Percentiles rank a stretch among this genome's conserved stretches.
phyloP scores from a whole-genome alignment of 768 basidiomycete genomes.

The Tylopilus subfusipes region DNA sequence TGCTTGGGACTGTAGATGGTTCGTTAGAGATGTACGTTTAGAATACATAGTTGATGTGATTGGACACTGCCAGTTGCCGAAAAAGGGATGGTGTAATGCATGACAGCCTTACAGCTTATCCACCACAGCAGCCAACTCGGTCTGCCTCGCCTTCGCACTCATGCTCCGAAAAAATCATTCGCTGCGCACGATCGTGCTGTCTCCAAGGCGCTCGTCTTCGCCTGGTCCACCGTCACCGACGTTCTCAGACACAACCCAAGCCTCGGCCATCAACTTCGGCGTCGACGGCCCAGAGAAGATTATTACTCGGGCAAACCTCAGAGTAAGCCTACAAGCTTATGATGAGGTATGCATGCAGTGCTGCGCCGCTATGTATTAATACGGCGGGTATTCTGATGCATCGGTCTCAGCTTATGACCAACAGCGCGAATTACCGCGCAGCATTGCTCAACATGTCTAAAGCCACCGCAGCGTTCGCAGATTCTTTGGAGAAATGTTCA shows the following conservation, averaged over 20 bases:
- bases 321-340: conserved; percentile 73
- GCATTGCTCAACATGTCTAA: conserved; percentile 79
- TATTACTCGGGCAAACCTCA: conserved; percentile 76
- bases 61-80: conserved; percentile 8
- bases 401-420: conserved; percentile 60
- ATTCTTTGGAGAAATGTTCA: conserved; percentile 81
- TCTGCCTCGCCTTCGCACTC: conserved; percentile 12
- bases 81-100: conserved; percentile 12
- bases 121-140: conserved; percentile 7
- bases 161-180: conserved; percentile 57
- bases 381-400: conserved; percentile 15
- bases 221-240: conserved; percentile 77
- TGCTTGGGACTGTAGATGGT: not conserved
- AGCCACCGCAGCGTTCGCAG: conserved; percentile 81
- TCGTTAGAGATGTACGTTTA: conserved; percentile 3
- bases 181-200: conserved; percentile 51
- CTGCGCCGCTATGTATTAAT: not conserved
- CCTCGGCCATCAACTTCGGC: conserved; percentile 74
- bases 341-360: conserved; percentile 58
- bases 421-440: conserved; percentile 74
- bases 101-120: conserved; percentile 12
- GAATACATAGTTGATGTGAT: conserved; percentile 7
- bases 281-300: conserved; percentile 73
- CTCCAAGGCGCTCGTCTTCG: conserved; percentile 43
- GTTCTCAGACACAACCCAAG: conserved; percentile 77